Evolutionary conservation across 352 stramenopile species (phyloP).

Genomic region (Phytopythium sindhum): DNA sequence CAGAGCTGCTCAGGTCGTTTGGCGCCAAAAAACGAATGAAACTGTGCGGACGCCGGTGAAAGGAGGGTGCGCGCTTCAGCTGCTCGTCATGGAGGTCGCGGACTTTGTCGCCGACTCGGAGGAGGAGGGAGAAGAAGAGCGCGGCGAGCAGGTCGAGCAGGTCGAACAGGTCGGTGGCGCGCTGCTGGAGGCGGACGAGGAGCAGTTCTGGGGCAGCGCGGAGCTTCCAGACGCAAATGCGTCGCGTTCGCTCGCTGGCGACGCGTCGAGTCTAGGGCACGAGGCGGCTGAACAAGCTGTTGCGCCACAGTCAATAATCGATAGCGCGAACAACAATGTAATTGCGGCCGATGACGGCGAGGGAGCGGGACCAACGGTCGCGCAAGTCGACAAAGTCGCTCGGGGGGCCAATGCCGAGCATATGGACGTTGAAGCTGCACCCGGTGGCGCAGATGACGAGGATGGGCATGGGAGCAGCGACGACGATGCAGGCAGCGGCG

Average conservation of each 20-base stretch:
- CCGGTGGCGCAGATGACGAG: slow-evolving; percentile 5
- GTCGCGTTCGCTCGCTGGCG: not conserved
- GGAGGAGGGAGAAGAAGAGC: slow-evolving; percentile 23
- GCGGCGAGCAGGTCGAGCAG: not conserved
- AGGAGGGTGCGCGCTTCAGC: not conserved
- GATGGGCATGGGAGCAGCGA: not conserved
- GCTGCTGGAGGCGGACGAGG: not conserved
- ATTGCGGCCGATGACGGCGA: not conserved
- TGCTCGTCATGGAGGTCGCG: slow-evolving; percentile 28
- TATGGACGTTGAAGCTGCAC: slow-evolving; percentile 2
- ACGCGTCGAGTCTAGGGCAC: not conserved
- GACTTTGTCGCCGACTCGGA: slow-evolving; percentile 64
- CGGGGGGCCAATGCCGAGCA: not conserved
- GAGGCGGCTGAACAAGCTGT: not conserved
- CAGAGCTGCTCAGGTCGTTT: not conserved
- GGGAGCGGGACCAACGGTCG: not conserved
- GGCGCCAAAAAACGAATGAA: not conserved
- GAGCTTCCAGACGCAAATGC: not conserved
- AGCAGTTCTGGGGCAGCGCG: not conserved
- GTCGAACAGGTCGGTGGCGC: not conserved
- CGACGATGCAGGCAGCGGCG: not conserved
- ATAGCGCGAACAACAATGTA: not conserved
- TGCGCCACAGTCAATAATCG: no score
- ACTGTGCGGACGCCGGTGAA: not conserved
- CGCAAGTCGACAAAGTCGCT: not conserved